phyloP scores from a whole-genome alignment of 192 early-diverging fungal species.

The Dimargaris xerosporica region DNA sequence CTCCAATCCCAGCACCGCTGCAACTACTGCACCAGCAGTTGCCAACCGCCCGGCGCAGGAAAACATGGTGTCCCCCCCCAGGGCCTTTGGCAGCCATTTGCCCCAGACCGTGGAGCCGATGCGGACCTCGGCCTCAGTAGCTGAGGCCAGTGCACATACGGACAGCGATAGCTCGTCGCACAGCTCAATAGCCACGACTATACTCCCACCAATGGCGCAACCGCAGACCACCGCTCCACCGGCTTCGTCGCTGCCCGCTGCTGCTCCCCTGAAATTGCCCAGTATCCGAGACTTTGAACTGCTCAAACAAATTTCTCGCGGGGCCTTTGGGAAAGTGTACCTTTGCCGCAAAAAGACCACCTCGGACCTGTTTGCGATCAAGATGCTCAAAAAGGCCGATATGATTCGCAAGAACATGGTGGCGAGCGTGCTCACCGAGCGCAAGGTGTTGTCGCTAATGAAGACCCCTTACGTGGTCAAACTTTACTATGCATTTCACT shows the following conservation, averaged over 20 bases:
- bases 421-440: constrained; percentile 76
- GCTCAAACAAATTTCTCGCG: constrained; percentile 87
- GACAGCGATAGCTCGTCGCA: constrained; percentile 14
- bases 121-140: too few species aligned
- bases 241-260: constrained; percentile 19
- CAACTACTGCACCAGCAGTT: constrained; percentile 9
- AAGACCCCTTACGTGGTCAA: constrained; percentile 78
- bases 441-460: constrained; percentile 64
- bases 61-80: too few species aligned
- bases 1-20: constrained; percentile 10
- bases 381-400: constrained; percentile 81
- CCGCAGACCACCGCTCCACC: constrained; percentile 5
- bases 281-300: constrained; percentile 87
- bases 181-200: constrained; percentile 13
- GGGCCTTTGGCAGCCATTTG: too few species aligned
- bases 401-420: constrained; percentile 96
- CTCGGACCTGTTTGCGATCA: constrained; percentile 80
- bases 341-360: constrained; percentile 73
- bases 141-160: not conserved
- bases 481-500: constrained; percentile 87
- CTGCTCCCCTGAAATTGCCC: constrained; percentile 46
- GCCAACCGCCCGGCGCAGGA: too few species aligned
- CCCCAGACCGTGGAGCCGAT: too few species aligned
- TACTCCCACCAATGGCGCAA: constrained; percentile 23
- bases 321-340: constrained; percentile 86